Evolutionary conservation across 2,329 filamentous ascomycete species (phyloP).

Genomic region (Botrytis porri): DNA sequence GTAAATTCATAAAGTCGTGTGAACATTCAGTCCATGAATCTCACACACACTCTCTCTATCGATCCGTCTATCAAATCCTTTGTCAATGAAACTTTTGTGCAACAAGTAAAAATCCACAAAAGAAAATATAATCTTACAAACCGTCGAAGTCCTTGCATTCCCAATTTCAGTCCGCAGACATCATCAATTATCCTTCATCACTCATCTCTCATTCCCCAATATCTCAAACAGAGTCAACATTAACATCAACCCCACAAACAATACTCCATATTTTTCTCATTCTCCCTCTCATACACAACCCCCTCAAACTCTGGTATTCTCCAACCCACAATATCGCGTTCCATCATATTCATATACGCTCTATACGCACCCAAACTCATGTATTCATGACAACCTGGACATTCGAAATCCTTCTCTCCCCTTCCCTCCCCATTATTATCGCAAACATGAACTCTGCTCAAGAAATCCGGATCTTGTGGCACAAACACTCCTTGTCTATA

Average conservation of each 20-base stretch:
- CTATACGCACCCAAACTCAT: conserved; percentile 6
- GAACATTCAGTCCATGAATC: neutral
- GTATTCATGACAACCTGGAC: conserved; percentile 3
- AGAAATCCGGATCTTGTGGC: neutral
- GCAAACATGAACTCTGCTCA: neutral
- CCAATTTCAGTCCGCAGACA: neutral
- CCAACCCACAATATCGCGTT: neutral
- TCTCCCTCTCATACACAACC: neutral
- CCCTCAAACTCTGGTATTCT: neutral
- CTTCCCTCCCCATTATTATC: neutral
- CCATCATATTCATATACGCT: conserved; percentile 9
- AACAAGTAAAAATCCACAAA: neutral
- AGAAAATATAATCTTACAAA: neutral
- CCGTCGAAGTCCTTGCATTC: neutral
- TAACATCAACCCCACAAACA: neutral
- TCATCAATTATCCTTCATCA: too few relatives aligned
- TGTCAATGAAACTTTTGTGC: neutral
- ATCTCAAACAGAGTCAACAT: neutral
- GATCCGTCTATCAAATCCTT: neutral
- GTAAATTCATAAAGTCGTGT: neutral
- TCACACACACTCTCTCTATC: neutral
- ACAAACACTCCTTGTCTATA: conserved; percentile 1
- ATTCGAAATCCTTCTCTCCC: conserved; percentile 1
- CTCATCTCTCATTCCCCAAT: too few relatives aligned
- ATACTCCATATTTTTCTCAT: neutral